phyloP scores from a whole-genome alignment of 2,329 filamentous ascomycete genomes.

The Arthrocladium fulminans region DNA sequence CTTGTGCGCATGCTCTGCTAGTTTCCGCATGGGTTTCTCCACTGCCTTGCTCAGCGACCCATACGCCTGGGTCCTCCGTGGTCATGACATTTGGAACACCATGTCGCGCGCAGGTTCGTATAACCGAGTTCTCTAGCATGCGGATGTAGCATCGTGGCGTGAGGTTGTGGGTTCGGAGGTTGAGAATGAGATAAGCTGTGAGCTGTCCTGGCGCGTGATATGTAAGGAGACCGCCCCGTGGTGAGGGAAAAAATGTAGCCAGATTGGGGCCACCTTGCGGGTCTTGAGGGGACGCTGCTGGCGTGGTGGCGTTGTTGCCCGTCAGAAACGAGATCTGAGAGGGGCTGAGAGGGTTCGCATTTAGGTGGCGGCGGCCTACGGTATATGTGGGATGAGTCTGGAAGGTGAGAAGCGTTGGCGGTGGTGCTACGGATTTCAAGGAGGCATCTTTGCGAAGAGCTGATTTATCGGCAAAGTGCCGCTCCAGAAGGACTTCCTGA shows the following conservation, averaged over 20 bases:
- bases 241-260: constrained; percentile 59
- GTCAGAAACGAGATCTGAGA: constrained; percentile 34
- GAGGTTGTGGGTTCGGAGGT: constrained; percentile 60
- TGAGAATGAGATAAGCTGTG: constrained; percentile 85
- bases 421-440: constrained; percentile 39
- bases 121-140: constrained; percentile 67
- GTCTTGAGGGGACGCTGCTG: constrained; percentile 23
- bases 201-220: constrained; percentile 93
- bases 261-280: constrained; percentile 31
- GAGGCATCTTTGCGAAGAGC: constrained; percentile 14
- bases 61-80: constrained; percentile 76
- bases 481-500: constrained; percentile 43
- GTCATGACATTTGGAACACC: constrained; percentile 51
- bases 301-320: constrained; percentile 15
- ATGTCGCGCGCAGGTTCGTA: constrained; percentile 53
- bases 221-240: constrained; percentile 83
- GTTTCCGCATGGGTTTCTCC: constrained; percentile 13
- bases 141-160: constrained; percentile 69
- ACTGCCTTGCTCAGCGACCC: constrained; percentile 43
- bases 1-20: constrained; percentile 8
- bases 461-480: constrained; percentile 18
- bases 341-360: constrained; percentile 24
- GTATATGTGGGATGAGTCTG: constrained; percentile 78
- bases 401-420: constrained; percentile 71
- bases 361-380: constrained; percentile 69